These are phyloP conservation scores for Solanum chacoense DNA, from an alignment of 305 asterid genomes.

Conservation along the genomic window DNA sequence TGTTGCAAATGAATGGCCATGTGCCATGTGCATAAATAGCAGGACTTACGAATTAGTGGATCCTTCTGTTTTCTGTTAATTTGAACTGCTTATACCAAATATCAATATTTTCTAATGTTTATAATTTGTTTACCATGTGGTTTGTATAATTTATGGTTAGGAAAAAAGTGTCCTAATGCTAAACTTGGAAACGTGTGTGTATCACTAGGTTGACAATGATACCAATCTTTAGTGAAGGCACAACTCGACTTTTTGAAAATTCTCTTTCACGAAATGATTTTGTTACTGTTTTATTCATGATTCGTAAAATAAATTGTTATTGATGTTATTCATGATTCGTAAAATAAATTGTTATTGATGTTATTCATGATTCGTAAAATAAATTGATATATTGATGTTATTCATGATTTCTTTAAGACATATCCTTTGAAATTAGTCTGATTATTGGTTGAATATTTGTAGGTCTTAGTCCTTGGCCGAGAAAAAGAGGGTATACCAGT, in stretches of 20 bases:
- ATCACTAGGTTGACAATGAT: neutral
- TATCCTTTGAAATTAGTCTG: neutral
- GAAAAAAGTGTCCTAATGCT: neutral
- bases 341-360: neutral
- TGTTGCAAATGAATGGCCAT: neutral
- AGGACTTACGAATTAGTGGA: neutral
- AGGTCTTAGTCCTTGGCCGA: constrained; percentile 83
- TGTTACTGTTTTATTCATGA: neutral
- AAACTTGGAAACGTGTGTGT: neutral
- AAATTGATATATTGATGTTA: neutral
- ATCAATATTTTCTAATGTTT: neutral
- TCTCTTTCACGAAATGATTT: neutral
- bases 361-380: neutral
- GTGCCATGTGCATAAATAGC: neutral
- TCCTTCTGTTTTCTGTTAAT: neutral
- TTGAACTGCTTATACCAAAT: neutral
- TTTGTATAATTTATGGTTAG: neutral
- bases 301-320: neutral
- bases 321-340: neutral
- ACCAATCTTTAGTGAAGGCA: neutral
- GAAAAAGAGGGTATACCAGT: constrained; percentile 98
- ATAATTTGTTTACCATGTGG: neutral
- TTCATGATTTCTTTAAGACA: neutral
- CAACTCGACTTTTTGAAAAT: neutral
- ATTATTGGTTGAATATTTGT: neutral